A percentile compares a stretch with the other conserved stretches of the same genome.
Evolutionary conservation across 148 eudicot genomes (phyloP).

Genomic region (Rheum nobile): DNA sequence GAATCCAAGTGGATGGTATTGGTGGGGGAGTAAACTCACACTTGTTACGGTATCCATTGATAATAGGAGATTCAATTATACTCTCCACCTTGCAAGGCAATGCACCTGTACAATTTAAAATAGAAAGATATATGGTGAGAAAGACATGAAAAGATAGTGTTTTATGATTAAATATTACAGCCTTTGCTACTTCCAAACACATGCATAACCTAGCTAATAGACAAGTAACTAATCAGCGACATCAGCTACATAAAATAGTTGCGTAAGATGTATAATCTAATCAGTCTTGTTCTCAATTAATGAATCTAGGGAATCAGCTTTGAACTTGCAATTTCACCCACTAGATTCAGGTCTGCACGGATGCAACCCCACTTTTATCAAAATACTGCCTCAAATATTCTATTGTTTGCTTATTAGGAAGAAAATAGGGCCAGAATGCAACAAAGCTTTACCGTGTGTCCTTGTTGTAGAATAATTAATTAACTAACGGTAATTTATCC

Average conservation of each 20-base stretch:
- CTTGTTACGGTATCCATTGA: constrained; percentile 89
- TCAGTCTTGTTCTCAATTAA: not conserved
- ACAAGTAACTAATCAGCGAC: no score
- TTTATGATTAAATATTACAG: not conserved
- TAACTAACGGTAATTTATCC: not conserved
- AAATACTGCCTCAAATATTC: no score
- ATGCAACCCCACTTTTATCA: not conserved
- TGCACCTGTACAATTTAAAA: constrained; percentile 43
- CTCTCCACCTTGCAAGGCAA: constrained; percentile 91
- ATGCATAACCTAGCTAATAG: no score
- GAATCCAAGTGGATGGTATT: no score
- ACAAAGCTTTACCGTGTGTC: not conserved
- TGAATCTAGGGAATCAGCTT: not conserved
- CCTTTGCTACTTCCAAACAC: no score
- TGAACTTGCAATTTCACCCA: not conserved
- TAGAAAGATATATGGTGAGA: not conserved
- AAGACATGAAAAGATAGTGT: not conserved
- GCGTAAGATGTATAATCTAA: not conserved
- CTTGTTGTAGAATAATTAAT: not conserved
- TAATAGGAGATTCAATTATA: constrained; percentile 69
- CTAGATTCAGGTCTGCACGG: not conserved
- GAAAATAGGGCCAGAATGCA: not conserved
- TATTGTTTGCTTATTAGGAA: no score
- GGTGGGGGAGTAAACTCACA: constrained; percentile 94
- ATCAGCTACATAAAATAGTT: no score